These are phyloP conservation scores for Trametes elegans DNA, from an alignment of 768 basidiomycete species.

Conservation along the genomic window DNA sequence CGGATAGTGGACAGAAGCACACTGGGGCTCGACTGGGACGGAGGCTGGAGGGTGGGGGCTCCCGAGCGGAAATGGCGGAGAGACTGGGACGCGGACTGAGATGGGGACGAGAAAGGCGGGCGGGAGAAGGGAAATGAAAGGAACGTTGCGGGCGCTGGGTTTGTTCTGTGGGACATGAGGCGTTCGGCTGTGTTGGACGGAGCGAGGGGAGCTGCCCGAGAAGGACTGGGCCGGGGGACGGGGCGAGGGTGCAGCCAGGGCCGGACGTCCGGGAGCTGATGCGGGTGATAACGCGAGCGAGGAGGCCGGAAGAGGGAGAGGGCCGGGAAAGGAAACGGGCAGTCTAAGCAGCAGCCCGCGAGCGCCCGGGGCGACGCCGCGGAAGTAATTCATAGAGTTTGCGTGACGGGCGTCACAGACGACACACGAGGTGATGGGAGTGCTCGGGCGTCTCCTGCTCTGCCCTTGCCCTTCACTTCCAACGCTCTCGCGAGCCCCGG, in stretches of 20 bases:
- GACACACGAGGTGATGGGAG: constrained; percentile 19
- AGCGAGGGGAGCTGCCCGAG: constrained; percentile 19
- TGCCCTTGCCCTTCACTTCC: too few relatives aligned
- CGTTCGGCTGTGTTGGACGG: constrained; percentile 19
- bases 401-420: constrained; percentile 10
- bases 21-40: constrained; percentile 1
- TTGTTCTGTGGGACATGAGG: constrained; percentile 22
- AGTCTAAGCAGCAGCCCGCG: neutral
- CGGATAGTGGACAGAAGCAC: neutral
- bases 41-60: constrained; percentile 1
- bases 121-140: constrained; percentile 40
- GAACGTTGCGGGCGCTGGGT: constrained; percentile 41
- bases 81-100: constrained; percentile 2
- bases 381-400: constrained; percentile 22
- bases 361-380: constrained; percentile 4
- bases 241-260: too few relatives aligned
- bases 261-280: constrained; percentile 15
- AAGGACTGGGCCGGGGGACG: constrained; percentile 6
- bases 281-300: constrained; percentile 14
- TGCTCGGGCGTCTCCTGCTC: neutral
- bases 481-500: neutral
- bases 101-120: constrained; percentile 1
- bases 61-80: constrained; percentile 7
- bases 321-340: constrained; percentile 1
- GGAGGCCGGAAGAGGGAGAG: neutral